Base-by-base conservation (phyloP, 1,284 basidiomycete genomes). In the Malassezia obtusa region DNA sequence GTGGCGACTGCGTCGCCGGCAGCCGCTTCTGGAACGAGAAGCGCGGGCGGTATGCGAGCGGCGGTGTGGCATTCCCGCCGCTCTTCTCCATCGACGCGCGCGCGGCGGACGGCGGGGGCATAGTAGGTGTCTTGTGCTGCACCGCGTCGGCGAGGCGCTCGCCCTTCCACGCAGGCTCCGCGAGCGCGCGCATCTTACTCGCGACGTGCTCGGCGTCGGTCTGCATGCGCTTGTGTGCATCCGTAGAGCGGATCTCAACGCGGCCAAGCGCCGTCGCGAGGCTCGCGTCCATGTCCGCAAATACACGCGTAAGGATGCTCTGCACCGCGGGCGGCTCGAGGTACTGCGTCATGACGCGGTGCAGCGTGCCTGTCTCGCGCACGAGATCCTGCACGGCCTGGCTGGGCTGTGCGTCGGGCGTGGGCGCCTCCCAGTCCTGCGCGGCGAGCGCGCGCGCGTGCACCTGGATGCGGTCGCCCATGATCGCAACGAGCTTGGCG, bases 401-500 rank as follows among this genome's bases (percentile, higher is more conserved):
- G 15, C 25, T 31, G 17, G 51, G 22, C 9, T 35, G 19, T 28
- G 48, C 22, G 0, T 50, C 55, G 15, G 31, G 19, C 19, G 1
- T 48, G 40, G 56, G 59, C n/a, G 57, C 62, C 19, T 60, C 60
- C 64, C 64, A 66, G 30, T 68, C 62, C 21, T 49, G 31, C 12
- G 40, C 36, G 77, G 84, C 83, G 50, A 91, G 78, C 24, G 83
- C 78, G 68, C 83, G 84, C 71, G 87, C 84, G 75, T 98, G 92
- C 1, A 87, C 84, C 58, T 80, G 83, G 43, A 98, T 78, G 46
- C 92, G 82, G 76, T 98, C 92, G 48, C 89, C 85, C 94, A 99
- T 98, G 76, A 98, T 99, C 32, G 90, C 87, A 46, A 98, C 86
- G 49, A 99, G 80, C 77, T 99, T 99, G 50, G 88, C 82, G 75